A percentile compares a stretch with the other conserved stretches of the same genome.
Conservation (phyloP, 164 flowering plant genomes). For the Kingdonia uniflora region DNA sequence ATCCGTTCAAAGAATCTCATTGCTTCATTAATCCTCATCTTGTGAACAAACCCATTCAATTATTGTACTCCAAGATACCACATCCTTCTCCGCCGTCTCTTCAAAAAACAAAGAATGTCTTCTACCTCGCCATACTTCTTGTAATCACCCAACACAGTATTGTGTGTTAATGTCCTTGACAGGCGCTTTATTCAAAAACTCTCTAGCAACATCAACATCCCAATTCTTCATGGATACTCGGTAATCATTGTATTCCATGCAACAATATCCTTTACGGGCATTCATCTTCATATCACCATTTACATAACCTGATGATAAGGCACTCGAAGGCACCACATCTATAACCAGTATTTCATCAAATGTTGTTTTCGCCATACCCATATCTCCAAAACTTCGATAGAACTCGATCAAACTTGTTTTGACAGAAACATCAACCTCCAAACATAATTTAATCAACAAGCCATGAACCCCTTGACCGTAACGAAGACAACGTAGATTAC, state of each 20-base stretch:
- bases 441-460: constrained; percentile 16
- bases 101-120: constrained; percentile 16
- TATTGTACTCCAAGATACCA: constrained; percentile 33
- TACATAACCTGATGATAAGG: constrained; percentile 18
- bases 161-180: constrained; percentile 23
- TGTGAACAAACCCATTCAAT: constrained; percentile 30
- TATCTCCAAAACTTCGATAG: constrained; percentile 14
- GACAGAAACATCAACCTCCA: constrained; percentile 17
- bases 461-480: constrained; percentile 23
- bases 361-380: constrained; percentile 6
- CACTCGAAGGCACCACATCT: constrained; percentile 22
- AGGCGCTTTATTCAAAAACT: constrained; percentile 25
- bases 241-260: constrained; percentile 30
- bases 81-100: constrained; percentile 29
- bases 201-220: constrained; percentile 19
- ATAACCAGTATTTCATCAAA: constrained; percentile 20
- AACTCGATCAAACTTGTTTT: constrained; percentile 24
- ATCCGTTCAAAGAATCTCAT: constrained; percentile 19
- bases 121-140: constrained; percentile 16
- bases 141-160: constrained; percentile 23
- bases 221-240: constrained; percentile 28
- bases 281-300: constrained; percentile 17
- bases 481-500: constrained; percentile 13
- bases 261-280: constrained; percentile 25
- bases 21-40: constrained; percentile 22